Evolutionary conservation across 2,329 filamentous ascomycete species (phyloP).

Genomic region (Botrytis porri): DNA sequence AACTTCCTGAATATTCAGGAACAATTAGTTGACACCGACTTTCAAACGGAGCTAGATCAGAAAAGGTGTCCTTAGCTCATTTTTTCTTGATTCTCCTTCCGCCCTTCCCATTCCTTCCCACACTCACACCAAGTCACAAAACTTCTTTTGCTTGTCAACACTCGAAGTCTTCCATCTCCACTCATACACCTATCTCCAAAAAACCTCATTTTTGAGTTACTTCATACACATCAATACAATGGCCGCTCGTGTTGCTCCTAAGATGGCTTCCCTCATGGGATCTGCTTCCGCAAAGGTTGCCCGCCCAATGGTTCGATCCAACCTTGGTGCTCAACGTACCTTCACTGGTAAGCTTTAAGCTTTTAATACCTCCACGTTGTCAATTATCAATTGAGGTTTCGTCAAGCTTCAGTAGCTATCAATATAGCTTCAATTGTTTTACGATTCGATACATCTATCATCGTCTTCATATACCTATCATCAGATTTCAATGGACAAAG

Average conservation of each 20-base stretch:
- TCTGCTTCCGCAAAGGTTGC: conserved; percentile 63
- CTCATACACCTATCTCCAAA: conserved; percentile 20
- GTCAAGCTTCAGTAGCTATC: conserved; percentile 6
- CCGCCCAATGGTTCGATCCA: conserved; percentile 68
- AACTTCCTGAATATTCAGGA: conserved; percentile 7
- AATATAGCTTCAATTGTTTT: conserved; percentile 7
- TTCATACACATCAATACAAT: conserved; percentile 60
- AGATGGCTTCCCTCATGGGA: conserved; percentile 71
- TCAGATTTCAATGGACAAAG: conserved; percentile 18
- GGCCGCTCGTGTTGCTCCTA: conserved; percentile 75
- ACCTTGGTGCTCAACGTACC: conserved; percentile 65
- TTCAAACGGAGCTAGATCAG: conserved; percentile 17
- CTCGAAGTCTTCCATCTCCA: conserved; percentile 19
- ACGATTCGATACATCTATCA: conserved; percentile 4
- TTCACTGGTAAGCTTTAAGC: conserved; percentile 60
- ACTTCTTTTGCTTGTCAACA: conserved; percentile 16
- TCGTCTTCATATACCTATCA: not conserved
- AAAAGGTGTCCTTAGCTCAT: conserved; percentile 14
- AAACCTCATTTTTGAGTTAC: conserved; percentile 23
- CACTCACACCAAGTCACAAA: conserved; percentile 11
- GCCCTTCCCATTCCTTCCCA: conserved; percentile 18
- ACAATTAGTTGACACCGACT: conserved; percentile 10
- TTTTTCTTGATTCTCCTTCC: conserved; percentile 18
- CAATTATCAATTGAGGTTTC: conserved; percentile 19
- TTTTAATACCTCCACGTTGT: conserved; percentile 16